A percentile compares a stretch with the other conserved stretches of the same genome.
phyloP scores from a whole-genome alignment of 352 stramenopile genomes.

The Phytopythium oedochilum region DNA sequence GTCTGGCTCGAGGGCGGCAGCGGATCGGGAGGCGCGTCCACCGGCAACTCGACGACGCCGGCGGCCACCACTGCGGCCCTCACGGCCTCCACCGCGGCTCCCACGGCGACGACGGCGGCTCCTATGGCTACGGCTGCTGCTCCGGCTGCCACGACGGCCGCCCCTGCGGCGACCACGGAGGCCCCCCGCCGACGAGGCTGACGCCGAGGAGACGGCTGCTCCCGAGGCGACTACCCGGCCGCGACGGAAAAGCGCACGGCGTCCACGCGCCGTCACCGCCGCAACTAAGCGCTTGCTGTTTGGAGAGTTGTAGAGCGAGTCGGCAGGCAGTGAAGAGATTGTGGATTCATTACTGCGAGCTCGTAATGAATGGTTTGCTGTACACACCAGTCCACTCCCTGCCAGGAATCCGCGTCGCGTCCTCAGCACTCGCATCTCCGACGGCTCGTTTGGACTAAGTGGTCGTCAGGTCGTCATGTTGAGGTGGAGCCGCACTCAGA shows the following conservation, averaged over 20 bases:
- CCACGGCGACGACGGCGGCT: background rate
- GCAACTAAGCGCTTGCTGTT: background rate
- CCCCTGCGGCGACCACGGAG: conserved; percentile 3
- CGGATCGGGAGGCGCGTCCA: conserved; percentile 5
- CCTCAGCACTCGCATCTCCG: too few species aligned
- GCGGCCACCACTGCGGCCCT: background rate
- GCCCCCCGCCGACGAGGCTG: background rate
- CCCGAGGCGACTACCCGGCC: background rate
- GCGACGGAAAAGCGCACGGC: conserved; percentile 6
- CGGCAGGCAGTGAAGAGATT: background rate
- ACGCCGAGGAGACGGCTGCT: background rate
- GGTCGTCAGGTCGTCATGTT: too few species aligned
- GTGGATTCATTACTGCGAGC: background rate
- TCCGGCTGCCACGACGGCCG: conserved; percentile 1
- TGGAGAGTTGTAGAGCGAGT: background rate
- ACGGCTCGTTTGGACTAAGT: too few species aligned
- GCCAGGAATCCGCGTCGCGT: too few species aligned
- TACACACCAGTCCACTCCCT: too few species aligned
- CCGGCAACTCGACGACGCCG: conserved; percentile 1
- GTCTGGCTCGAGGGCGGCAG: conserved; percentile 25
- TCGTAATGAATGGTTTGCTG: conserved; percentile 1
- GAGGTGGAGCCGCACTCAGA: too few species aligned
- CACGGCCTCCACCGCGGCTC: background rate
- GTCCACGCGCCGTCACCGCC: conserved; percentile 1
- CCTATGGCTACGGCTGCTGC: background rate